Base-by-base conservation (phyloP, 768 basidiomycete species). In the Mycena latifolia region DNA sequence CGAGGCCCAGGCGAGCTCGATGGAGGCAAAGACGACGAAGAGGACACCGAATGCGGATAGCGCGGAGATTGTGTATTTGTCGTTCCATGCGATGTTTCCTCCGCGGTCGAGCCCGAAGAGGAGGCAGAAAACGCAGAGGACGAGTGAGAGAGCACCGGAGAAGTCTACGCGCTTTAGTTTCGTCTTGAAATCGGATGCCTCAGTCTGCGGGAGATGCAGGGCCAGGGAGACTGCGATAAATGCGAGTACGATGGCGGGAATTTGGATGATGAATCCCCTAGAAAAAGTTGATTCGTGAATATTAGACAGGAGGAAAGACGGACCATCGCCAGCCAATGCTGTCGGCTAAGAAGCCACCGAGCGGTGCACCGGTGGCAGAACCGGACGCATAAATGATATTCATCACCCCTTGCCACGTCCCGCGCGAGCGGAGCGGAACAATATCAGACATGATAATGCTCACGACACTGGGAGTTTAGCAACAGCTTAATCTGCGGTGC, bases 391-490 rank as follows among this genome's bases (percentile, higher is more conserved):
- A 90, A 3, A 90, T 81, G 31, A 90, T 84, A 71, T 89, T 91
- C 5, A 87, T 74, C 14, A 91, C 73, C 83, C 88, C 90, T 85
- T 91, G 89, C 85, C 88, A 89, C n/a, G 88, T 90, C 25, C 90
- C 90, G 55, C 89, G 80, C 25, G 82, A 81, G 2, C 89, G 82
- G 50, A 91, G 78, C 0, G 89, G 88, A 1, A 90, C 85, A 20
- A 90, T 78, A 67, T 91, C 90, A 5, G 88, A 89, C 76, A 91
- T 82, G 39, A 91, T 84, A 60, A 92, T 91, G 58, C 85, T 87
- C 18, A 85, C 85, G 29, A 90, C 77, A 2, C 88, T 89, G 71
- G 14, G 24, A 25, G 55, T 51, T 59, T 31, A 25, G 33, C 8
- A 35, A 35, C 8, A 35, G 14, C 14, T 6, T 35, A 14, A 35